Base-by-base conservation (phyloP, 257 asterid species). In the Vinca minor region DNA sequence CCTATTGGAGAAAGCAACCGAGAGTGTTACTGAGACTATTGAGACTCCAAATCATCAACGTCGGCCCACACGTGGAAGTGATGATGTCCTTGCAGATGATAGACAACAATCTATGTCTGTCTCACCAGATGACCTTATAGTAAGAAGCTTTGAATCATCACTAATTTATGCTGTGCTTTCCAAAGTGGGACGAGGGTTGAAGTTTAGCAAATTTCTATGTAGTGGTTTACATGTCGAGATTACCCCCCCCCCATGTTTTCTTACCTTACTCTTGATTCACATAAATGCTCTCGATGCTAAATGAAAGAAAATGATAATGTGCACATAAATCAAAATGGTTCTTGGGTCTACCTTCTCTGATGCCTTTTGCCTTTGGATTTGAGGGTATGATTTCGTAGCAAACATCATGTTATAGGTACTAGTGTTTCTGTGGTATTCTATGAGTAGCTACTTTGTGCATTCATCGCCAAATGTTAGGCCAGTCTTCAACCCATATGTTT, bases 71-170 rank as follows among this genome's bases (percentile, higher is more conserved):
- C 97, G 96, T 67, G 97, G 96, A 80, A 81, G 81, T 65, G 96
- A 87, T 64, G 98, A 93, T 62, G 91, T 76, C 72, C 77, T 82
- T 45, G 72, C 84, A 65, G 98, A 87, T 68, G 98, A 89, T 56
- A 82, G 94, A 74, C 96, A 78, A 69, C 85, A 89, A 53, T 89
- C 85, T 38, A 66, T 79, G 70, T 64, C 74, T 49, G 86, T 87
- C 65, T 93, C 97, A 50, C 98, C 98, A 0, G 98, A 93, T 80
- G 98, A 93, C 87, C 84, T 93, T 63, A 85, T 93, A 64, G 98
- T 91, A 84, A 86, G 95, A 38, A 63, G 9, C 53, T 49, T 14
- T 50, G 34, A 36, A 21, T 65, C 21, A 4, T 15, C 20, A 39
- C 21, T 28, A 41, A 18, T 18, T 15, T 29, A 10, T 46, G n/a